Conservation (phyloP, 2,329 filamentous ascomycete genomes). For the Kalmusia sp. region DNA sequence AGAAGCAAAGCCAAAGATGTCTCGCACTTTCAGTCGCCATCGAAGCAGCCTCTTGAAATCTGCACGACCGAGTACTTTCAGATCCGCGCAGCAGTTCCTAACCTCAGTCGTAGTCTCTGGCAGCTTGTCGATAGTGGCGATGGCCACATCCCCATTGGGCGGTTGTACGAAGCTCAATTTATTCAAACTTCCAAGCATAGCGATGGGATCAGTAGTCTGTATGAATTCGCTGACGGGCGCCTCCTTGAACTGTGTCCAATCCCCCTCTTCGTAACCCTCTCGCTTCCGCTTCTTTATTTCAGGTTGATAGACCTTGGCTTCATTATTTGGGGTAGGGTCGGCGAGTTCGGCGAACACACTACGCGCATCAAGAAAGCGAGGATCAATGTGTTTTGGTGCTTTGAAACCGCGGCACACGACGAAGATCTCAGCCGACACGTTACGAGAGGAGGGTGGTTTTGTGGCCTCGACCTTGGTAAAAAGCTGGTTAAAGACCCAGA, state of each 20-base stretch:
- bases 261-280: conserved; percentile 96
- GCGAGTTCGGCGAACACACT: conserved; percentile 93
- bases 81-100: conserved; percentile 66
- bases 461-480: conserved; percentile 96
- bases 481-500: conserved; percentile 98
- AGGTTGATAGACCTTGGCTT: conserved; percentile 97
- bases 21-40: conserved; percentile 88
- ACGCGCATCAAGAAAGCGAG: conserved; percentile 86
- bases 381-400: conserved; percentile 91
- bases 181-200: conserved; percentile 86
- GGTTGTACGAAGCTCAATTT: conserved; percentile 81
- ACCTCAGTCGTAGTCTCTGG: conserved; percentile 69
- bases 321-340: conserved; percentile 87
- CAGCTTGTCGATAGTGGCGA: conserved; percentile 84
- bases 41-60: conserved; percentile 90
- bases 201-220: conserved; percentile 90
- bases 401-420: conserved; percentile 96
- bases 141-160: conserved; percentile 78
- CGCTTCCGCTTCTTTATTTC: conserved; percentile 97
- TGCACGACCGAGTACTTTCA: conserved; percentile 90
- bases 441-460: conserved; percentile 93
- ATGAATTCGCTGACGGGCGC: conserved; percentile 90
- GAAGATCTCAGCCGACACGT: conserved; percentile 98
- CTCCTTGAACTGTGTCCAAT: conserved; percentile 92
- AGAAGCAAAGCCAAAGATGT: conserved; percentile 84